These are phyloP conservation scores for Aciculosporium take DNA, from an alignment of 2,329 filamentous ascomycete species.

Conservation along the genomic window DNA sequence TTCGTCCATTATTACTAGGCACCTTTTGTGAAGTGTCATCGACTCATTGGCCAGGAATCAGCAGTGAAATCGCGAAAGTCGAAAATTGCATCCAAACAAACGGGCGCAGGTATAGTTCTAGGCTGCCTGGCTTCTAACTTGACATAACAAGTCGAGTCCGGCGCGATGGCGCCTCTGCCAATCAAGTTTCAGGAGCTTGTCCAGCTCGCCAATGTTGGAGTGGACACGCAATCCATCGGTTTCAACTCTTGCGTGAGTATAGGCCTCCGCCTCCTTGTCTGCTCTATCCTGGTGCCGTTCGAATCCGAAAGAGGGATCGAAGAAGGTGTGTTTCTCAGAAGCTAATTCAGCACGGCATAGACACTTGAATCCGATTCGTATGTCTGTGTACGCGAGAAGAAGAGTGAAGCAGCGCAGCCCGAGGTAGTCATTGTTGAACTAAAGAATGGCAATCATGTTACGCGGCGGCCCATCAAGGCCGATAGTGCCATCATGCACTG, in stretches of 20 bases:
- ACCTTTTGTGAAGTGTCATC: conserved; percentile 7
- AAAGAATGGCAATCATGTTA: conserved; percentile 94
- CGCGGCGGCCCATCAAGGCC: conserved; percentile 89
- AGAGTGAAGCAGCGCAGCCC: conserved; percentile 66
- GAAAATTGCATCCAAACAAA: conserved; percentile 9
- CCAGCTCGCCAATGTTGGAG: conserved; percentile 41
- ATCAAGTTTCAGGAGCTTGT: conserved; percentile 90
- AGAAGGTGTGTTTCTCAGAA: neutral
- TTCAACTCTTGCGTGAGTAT: conserved; percentile 60
- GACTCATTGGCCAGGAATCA: conserved; percentile 7
- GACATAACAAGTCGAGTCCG: conserved; percentile 13
- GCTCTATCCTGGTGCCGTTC: neutral
- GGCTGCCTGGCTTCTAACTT: conserved; percentile 11
- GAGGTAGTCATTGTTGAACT: conserved; percentile 97
- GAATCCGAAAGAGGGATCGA: neutral
- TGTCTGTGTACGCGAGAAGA: conserved; percentile 92
- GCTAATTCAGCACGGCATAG: conserved; percentile 28
- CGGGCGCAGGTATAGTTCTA: neutral
- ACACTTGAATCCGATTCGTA: conserved; percentile 96
- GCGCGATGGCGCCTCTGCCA: conserved; percentile 55
- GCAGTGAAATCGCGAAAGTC: conserved; percentile 11
- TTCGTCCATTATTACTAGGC: conserved; percentile 12
- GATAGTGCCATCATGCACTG: conserved; percentile 99
- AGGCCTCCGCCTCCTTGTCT: neutral
- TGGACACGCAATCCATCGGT: conserved; percentile 44